Percentiles rank a stretch among this genome's conserved stretches.
Evolutionary conservation across 495 filamentous ascomycete genomes (phyloP).

Genomic region (Penicillium chermesinum): DNA sequence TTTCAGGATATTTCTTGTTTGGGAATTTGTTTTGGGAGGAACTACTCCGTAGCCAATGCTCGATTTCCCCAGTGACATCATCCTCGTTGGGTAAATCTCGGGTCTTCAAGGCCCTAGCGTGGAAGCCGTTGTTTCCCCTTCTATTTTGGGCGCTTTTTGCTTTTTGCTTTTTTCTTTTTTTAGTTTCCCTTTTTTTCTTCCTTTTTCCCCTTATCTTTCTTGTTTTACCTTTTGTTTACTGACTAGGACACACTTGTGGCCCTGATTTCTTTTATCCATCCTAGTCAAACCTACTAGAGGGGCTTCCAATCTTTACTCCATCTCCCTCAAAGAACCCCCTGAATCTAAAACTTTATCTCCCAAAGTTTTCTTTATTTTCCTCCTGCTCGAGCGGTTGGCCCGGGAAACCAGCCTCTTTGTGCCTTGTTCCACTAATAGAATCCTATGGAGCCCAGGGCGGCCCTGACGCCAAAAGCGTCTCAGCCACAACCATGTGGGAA

Average conservation of each 20-base stretch:
- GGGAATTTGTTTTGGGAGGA: no score
- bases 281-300: no score
- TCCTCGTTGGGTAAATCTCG: not conserved
- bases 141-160: not conserved
- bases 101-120: constrained; percentile 21
- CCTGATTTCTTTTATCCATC: no score
- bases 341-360: not conserved
- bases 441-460: constrained; percentile 23
- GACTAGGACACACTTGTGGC: no score
- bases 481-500: constrained; percentile 31
- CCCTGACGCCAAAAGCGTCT: constrained; percentile 24
- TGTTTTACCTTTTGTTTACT: no score
- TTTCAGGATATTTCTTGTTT: no score
- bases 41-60: no score
- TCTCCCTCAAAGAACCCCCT: not conserved
- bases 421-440: constrained; percentile 30
- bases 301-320: no score
- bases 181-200: not conserved
- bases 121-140: constrained; percentile 3
- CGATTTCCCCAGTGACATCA: constrained; percentile 30
- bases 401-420: constrained; percentile 10
- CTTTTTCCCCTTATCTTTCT: not conserved
- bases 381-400: not conserved
- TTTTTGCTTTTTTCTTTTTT: not conserved
- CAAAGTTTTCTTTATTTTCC: not conserved